Conservation (phyloP, 2,329 filamentous ascomycete genomes). For the Paecilomyces niveus region DNA sequence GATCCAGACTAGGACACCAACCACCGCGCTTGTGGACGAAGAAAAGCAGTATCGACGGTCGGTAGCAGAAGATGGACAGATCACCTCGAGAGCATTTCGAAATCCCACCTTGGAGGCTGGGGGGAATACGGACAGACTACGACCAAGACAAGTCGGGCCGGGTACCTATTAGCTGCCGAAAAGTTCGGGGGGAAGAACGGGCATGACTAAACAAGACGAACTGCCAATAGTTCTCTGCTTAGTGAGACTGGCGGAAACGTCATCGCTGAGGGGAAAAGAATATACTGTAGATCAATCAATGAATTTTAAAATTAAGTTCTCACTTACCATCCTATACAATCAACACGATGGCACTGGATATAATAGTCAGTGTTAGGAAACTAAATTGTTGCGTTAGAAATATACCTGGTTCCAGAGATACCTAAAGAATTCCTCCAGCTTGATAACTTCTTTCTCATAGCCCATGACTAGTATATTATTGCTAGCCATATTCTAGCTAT, state of each 20-base stretch:
- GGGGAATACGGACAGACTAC: background rate
- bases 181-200: background rate
- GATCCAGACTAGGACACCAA: background rate
- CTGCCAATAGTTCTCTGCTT: background rate
- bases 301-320: background rate
- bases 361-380: background rate
- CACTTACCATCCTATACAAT: background rate
- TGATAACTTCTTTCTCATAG: too few species aligned
- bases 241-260: background rate
- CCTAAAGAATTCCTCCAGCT: too few species aligned
- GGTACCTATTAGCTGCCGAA: background rate
- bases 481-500: too few species aligned
- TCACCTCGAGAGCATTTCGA: background rate
- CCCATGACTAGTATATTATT: too few species aligned
- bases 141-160: background rate
- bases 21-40: background rate
- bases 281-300: background rate
- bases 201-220: background rate
- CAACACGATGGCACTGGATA: background rate
- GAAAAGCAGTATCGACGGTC: background rate
- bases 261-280: background rate
- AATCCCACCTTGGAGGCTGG: background rate
- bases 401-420: background rate
- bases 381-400: background rate
- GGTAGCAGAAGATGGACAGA: background rate